phyloP scores from a whole-genome alignment of 2,329 filamentous ascomycete genomes.

The Monilinia laxa region DNA sequence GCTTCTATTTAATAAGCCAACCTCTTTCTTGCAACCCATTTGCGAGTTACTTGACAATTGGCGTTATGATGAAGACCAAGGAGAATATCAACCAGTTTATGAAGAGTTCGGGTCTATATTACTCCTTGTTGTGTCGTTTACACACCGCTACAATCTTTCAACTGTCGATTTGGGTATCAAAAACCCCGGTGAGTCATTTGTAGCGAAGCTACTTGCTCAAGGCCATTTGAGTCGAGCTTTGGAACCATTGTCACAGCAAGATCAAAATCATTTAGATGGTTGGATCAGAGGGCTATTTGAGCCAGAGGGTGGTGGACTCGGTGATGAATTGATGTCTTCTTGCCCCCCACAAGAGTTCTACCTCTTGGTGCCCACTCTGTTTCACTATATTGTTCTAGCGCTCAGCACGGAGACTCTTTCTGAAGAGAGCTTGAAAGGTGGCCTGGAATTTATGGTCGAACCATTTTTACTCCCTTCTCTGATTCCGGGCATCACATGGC shows the following conservation, averaged over 20 bases:
- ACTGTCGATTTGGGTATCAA: slow-evolving; percentile 62
- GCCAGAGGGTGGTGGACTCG: slow-evolving; percentile 68
- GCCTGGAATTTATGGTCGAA: slow-evolving; percentile 77
- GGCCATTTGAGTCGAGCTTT: slow-evolving; percentile 57
- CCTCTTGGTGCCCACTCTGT: slow-evolving; percentile 71
- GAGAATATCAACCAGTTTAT: slow-evolving; percentile 81
- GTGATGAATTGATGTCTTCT: slow-evolving; percentile 77
- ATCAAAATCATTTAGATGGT: slow-evolving; percentile 63
- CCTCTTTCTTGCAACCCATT: slow-evolving; percentile 68
- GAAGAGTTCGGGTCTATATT: slow-evolving; percentile 81
- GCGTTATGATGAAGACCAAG: slow-evolving; percentile 80
- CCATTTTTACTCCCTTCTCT: slow-evolving; percentile 78
- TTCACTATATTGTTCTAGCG: slow-evolving; percentile 72
- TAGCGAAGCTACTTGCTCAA: slow-evolving; percentile 63
- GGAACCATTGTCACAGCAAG: slow-evolving; percentile 62
- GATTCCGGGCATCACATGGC: slow-evolving; percentile 69
- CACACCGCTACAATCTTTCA: slow-evolving; percentile 71
- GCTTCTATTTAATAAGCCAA: slow-evolving; percentile 70
- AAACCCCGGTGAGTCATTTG: slow-evolving; percentile 59
- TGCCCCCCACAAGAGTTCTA: slow-evolving; percentile 84
- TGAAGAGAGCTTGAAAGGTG: slow-evolving; percentile 69
- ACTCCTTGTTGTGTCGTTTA: slow-evolving; percentile 69
- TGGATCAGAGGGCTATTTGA: slow-evolving; percentile 81
- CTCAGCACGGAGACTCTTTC: slow-evolving; percentile 63
- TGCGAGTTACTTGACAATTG: slow-evolving; percentile 76